These are phyloP conservation scores for Smittium culicis DNA, from an alignment of 371 early-diverging fungal genomes.

Conservation along the genomic window DNA sequence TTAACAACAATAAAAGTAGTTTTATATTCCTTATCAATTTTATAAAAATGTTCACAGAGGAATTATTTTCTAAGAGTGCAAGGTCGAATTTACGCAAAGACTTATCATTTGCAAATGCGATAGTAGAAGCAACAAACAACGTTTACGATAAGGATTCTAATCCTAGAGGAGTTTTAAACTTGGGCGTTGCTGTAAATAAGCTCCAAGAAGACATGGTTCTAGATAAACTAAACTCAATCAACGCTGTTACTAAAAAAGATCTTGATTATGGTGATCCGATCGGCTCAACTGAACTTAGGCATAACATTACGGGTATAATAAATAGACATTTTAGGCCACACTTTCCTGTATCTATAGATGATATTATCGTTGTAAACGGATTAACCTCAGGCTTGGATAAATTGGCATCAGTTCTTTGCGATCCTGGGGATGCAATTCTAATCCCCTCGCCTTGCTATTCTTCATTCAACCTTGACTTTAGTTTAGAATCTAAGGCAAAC, in stretches of 20 bases:
- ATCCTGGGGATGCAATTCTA: conserved; percentile 58
- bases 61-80: not conserved
- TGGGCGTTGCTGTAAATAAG: conserved; percentile 10
- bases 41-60: not conserved
- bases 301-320: conserved; percentile 35
- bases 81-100: not conserved
- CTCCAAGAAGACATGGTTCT: conserved; percentile 6
- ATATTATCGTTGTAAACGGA: conserved; percentile 52
- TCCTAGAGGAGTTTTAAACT: not conserved
- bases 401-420: conserved; percentile 41
- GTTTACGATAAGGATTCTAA: not conserved
- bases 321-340: conserved; percentile 44
- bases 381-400: conserved; percentile 47
- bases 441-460: conserved; percentile 61
- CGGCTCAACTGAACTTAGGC: conserved; percentile 42
- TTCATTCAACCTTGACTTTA: conserved; percentile 49
- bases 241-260: conserved; percentile 12
- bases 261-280: conserved; percentile 25
- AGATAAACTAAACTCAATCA: conserved; percentile 3
- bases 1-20: no score
- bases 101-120: not conserved
- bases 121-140: not conserved
- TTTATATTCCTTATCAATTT: no score
- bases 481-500: conserved; percentile 35
- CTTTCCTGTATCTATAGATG: conserved; percentile 29